Conservation (phyloP, 306 rosid species). For the Mimosa bimucronata region DNA sequence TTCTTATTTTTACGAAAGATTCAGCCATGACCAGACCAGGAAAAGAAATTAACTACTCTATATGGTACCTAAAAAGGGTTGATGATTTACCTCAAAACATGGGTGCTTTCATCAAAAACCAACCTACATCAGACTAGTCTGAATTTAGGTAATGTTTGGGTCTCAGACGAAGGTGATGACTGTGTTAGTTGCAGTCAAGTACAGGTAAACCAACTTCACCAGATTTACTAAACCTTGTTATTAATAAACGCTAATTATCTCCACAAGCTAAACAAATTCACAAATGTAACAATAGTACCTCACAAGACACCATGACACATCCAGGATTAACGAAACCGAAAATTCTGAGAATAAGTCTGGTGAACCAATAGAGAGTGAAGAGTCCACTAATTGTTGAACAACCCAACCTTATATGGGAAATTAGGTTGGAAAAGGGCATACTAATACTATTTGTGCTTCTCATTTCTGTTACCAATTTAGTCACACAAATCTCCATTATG, state of each 20-base stretch:
- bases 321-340: background rate
- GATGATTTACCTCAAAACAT: background rate
- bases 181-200: constrained; percentile 9
- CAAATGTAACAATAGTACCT: background rate
- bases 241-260: background rate
- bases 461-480: background rate
- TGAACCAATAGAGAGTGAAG: background rate
- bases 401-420: background rate
- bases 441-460: background rate
- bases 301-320: background rate
- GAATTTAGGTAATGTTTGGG: background rate
- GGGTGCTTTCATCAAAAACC: background rate
- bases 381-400: background rate
- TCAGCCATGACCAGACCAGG: background rate
- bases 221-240: background rate
- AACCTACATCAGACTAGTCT: background rate
- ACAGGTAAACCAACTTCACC: constrained; percentile 24
- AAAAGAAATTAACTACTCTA: background rate
- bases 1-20: background rate
- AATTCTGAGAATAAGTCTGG: background rate
- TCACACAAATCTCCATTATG: background rate
- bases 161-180: background rate
- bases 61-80: background rate
- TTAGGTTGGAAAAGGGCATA: background rate
- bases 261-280: background rate